phyloP scores from a whole-genome alignment of 768 basidiomycete species.

The Xerocomellus dryophilus region DNA sequence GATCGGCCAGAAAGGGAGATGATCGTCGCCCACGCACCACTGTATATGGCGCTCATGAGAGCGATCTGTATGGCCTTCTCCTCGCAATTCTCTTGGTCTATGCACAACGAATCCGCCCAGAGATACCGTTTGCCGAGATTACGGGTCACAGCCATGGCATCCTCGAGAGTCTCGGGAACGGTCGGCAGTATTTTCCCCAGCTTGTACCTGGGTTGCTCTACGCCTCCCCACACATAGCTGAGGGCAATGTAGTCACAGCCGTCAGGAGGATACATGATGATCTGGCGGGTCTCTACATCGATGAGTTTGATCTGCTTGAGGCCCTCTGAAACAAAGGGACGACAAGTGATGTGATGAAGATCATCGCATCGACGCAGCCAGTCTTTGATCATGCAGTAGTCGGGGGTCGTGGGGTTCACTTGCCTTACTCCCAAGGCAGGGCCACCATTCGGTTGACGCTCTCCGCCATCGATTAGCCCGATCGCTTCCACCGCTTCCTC shows the following conservation, averaged over 20 bases:
- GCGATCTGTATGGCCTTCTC: conserved; percentile 13
- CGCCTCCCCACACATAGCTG: conserved; percentile 21
- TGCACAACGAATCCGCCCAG: conserved; percentile 21
- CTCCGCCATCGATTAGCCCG: not conserved
- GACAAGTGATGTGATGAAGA: conserved; percentile 8
- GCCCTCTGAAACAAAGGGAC: conserved; percentile 2
- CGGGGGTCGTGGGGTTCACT: not conserved
- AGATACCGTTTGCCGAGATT: conserved; percentile 14
- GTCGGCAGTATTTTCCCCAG: conserved; percentile 8
- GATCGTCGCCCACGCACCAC: conserved; percentile 13
- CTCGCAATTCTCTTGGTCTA: conserved; percentile 6
- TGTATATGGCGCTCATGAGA: conserved; percentile 18
- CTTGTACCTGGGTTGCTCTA: conserved; percentile 3
- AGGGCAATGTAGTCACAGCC: conserved; percentile 12
- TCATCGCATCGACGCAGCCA: conserved; percentile 8
- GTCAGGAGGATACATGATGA: conserved; percentile 1
- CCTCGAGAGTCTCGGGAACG: conserved; percentile 17
- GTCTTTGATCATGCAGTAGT: conserved; percentile 4
- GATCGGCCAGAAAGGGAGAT: conserved; percentile 6
- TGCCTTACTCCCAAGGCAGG: conserved; percentile 3
- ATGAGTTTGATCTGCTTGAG: conserved; percentile 7
- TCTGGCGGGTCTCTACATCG: conserved; percentile 6
- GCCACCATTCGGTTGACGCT: not conserved
- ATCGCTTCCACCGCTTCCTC: conserved; percentile 6
- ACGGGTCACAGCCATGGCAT: conserved; percentile 15